phyloP scores from a whole-genome alignment of 306 rosid genomes.

The Corylus heterophylla region DNA sequence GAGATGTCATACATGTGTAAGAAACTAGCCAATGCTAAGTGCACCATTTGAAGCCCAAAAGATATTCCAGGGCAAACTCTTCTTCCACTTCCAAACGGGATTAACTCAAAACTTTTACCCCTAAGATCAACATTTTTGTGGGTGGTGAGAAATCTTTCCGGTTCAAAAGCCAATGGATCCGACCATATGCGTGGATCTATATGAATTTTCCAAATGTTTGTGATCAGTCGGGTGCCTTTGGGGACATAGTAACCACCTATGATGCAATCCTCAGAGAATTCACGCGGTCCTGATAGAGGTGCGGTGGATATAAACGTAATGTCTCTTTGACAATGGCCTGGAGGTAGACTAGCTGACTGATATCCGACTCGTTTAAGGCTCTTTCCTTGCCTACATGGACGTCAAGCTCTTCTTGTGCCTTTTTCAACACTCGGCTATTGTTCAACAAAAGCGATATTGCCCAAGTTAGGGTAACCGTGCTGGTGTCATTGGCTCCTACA shows the following conservation, averaged over 20 bases:
- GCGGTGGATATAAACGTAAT: constrained; percentile 40
- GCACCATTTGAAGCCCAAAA: constrained; percentile 43
- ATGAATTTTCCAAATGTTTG: constrained; percentile 58
- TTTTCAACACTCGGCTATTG: too few species aligned
- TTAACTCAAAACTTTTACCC: constrained; percentile 44
- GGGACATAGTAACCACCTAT: constrained; percentile 42
- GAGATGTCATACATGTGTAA: constrained; percentile 49
- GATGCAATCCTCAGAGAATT: constrained; percentile 41
- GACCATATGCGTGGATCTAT: constrained; percentile 48
- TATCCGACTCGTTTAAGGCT: constrained; percentile 25
- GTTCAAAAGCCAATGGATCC: constrained; percentile 51
- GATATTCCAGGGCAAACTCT: constrained; percentile 51
- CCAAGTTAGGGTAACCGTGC: constrained; percentile 32
- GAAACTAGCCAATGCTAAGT: constrained; percentile 39
- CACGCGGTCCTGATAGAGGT: constrained; percentile 41
- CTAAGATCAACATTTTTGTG: constrained; percentile 45
- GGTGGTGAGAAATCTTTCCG: constrained; percentile 51
- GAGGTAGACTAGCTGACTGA: constrained; percentile 44
- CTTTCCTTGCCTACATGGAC: too few species aligned
- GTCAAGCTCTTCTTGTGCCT: too few species aligned
- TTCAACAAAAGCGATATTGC: too few species aligned
- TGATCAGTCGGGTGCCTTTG: constrained; percentile 45
- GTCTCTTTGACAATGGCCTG: constrained; percentile 56
- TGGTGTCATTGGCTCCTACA: constrained; percentile 49
- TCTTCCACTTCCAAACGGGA: constrained; percentile 65